Evolutionary conservation across 345 rosid genomes (phyloP), one percentile per base, ranked within the genome.

Genomic region (Conringia planisiliqua): DNA sequence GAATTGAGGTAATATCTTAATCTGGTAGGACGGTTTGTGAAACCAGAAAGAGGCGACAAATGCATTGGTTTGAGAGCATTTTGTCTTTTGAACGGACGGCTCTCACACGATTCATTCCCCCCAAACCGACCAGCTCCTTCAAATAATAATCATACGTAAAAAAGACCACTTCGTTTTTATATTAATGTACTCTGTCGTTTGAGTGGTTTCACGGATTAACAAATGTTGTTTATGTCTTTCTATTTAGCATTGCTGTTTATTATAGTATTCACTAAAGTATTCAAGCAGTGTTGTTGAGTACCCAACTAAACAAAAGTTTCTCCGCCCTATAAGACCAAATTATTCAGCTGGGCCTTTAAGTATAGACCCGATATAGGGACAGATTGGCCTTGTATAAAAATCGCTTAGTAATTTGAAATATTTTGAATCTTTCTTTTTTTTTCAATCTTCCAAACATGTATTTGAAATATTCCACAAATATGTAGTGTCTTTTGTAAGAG

Each of bases 21-120:
- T 68, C 57, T 61, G 39, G 73, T 75, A 60, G 71, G 80, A 46
- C 71, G 75, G 80, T 56, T 63, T 70, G 80, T 70, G 66, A 76
- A 62, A 75, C 69, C 69, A 61, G 26, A 68, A 68, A 62, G 70
- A 27, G 61, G n/a, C 32, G 71, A 77, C 76, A 76, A 27, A 46
- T 27, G 76, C 80, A 63, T 77, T 56, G 72, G 80, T 70, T 62
- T 55, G 13, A 24, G 75, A 62, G 71, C 33, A 17, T 61, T 62
- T 54, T 52, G 59, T 75, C 62, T 68, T 68, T 68, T 13, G 30
- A 75, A 9, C 48, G 58, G 70, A 68, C 48, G 69, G 75, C 66
- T 62, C 58, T 76, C 50, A 51, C 40, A 61, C 38, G 58, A 69
- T 76, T 68, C 79, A 76, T 62, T 61, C 74, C 64, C 64, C 65